Percentiles rank a stretch among this genome's conserved stretches.
Conservation (phyloP, 306 rosid genomes). For the Dicorynia guianensis region DNA sequence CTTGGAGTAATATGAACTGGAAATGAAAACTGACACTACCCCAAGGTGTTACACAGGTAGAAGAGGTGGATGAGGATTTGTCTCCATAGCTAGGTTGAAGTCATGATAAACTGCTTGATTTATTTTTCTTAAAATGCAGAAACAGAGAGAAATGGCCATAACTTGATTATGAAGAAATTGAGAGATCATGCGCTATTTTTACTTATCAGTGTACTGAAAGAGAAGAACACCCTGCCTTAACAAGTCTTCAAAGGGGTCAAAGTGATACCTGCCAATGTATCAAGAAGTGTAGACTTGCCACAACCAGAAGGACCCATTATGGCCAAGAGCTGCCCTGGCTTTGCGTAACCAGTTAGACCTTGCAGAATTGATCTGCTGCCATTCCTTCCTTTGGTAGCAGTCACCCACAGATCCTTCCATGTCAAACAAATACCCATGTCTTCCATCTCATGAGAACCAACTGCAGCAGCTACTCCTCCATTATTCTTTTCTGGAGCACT, state of each 20-base stretch:
- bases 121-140: too few relatives aligned
- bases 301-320: conserved; percentile 76
- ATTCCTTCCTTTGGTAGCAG: conserved; percentile 38
- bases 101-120: too few relatives aligned
- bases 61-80: too few relatives aligned
- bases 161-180: not conserved
- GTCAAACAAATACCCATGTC: conserved; percentile 54
- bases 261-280: conserved; percentile 55
- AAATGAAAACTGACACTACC: too few relatives aligned
- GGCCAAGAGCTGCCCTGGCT: conserved; percentile 56
- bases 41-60: too few relatives aligned
- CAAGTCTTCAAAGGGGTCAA: too few relatives aligned
- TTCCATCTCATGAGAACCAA: not conserved
- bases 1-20: too few relatives aligned
- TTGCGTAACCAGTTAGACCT: conserved; percentile 68
- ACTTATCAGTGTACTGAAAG: too few relatives aligned
- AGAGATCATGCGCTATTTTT: not conserved
- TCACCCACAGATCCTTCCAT: conserved; percentile 72
- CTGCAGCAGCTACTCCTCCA: not conserved
- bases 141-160: not conserved
- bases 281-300: conserved; percentile 82
- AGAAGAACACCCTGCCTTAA: too few relatives aligned
- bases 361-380: conserved; percentile 54
- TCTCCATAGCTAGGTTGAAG: too few relatives aligned
- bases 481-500: not conserved